Evolutionary conservation across 805 yeast genomes (phyloP).

Genomic region (Saturnispora saitoi): DNA sequence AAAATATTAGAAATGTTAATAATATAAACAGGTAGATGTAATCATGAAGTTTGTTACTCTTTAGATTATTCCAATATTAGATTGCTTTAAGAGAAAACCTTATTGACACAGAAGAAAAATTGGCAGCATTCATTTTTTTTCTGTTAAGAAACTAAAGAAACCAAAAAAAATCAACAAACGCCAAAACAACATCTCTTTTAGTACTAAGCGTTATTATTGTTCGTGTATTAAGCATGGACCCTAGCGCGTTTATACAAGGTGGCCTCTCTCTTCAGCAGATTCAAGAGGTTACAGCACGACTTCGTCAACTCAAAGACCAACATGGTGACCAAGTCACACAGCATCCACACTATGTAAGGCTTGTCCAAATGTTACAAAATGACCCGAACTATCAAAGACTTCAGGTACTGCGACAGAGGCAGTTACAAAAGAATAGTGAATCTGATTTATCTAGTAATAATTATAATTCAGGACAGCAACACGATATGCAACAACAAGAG

Average conservation of each 20-base stretch:
- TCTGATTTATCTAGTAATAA: neutral
- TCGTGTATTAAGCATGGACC: constrained; percentile 5
- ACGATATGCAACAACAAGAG: constrained; percentile 2
- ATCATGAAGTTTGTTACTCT: too few relatives aligned
- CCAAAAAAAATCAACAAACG: neutral
- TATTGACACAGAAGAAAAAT: neutral
- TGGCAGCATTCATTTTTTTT: neutral
- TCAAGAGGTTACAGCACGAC: constrained; percentile 5
- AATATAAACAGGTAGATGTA: too few relatives aligned
- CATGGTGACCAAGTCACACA: constrained; percentile 8
- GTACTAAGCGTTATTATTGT: neutral
- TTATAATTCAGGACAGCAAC: neutral
- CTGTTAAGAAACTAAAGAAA: neutral
- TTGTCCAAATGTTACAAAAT: constrained; percentile 6
- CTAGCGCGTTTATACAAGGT: constrained; percentile 5
- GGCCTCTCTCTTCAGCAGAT: constrained; percentile 5
- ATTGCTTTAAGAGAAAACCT: neutral
- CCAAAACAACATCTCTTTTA: constrained; percentile 6
- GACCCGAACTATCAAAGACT: constrained; percentile 8
- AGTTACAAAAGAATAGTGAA: neutral
- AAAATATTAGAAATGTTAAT: too few relatives aligned
- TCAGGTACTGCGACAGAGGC: constrained; percentile 2
- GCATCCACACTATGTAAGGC: constrained; percentile 4
- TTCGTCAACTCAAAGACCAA: constrained; percentile 8
- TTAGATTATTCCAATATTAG: too few relatives aligned